Conservation (phyloP, 768 basidiomycete genomes). For the Rickenella mellea region DNA sequence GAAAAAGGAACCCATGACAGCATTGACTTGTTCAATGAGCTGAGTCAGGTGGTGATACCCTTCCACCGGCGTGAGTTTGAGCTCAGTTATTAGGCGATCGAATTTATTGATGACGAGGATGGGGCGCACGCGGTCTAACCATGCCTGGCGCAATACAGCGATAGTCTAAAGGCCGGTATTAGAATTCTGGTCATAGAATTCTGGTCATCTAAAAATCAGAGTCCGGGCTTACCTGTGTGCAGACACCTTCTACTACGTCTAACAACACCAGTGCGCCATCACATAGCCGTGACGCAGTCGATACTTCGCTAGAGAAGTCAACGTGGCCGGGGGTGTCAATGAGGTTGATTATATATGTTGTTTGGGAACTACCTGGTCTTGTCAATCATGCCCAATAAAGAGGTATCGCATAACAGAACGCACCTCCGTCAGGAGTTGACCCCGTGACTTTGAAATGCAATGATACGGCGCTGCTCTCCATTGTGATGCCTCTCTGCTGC, state of each 20-base stretch:
- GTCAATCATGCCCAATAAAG: slow-evolving; percentile 18
- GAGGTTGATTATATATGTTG: slow-evolving; percentile 83
- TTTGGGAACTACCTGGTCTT: slow-evolving; percentile 42
- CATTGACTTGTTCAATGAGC: slow-evolving; percentile 94
- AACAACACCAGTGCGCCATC: slow-evolving; percentile 94
- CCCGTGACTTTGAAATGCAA: slow-evolving; percentile 79
- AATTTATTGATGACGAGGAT: slow-evolving; percentile 96
- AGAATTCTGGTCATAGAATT: neutral
- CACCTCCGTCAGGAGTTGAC: slow-evolving; percentile 45
- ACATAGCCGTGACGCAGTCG: slow-evolving; percentile 84
- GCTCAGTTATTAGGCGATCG: slow-evolving; percentile 88
- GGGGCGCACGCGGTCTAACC: slow-evolving; percentile 81
- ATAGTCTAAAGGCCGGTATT: slow-evolving; percentile 55
- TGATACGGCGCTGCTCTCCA: slow-evolving; percentile 96
- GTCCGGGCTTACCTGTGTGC: slow-evolving; percentile 71
- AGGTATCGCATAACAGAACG: slow-evolving; percentile 14
- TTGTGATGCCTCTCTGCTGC: slow-evolving; percentile 95
- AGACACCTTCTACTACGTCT: slow-evolving; percentile 96
- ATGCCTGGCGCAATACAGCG: slow-evolving; percentile 89
- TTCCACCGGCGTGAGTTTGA: slow-evolving; percentile 83
- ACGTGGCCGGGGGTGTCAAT: slow-evolving; percentile 99
- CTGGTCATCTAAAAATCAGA: neutral
- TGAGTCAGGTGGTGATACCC: slow-evolving; percentile 92
- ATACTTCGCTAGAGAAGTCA: slow-evolving; percentile 96
- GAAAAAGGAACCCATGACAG: slow-evolving; percentile 95